A percentile compares a stretch with the other conserved stretches of the same genome.
Conservation (phyloP, 345 rosid species). For the Anastatica hierochuntica region DNA sequence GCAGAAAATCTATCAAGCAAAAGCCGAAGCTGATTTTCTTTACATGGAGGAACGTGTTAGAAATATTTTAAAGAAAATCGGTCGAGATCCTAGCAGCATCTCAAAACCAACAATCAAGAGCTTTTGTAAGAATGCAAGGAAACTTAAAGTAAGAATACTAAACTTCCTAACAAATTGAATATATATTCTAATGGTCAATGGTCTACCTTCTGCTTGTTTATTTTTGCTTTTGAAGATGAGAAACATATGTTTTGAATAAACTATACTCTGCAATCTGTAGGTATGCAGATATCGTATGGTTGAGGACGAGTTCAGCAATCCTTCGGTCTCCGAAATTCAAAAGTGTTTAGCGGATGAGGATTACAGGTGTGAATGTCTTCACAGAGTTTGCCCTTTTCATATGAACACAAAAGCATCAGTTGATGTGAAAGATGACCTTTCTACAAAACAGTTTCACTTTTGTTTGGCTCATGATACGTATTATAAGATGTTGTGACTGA, state of each 20-base stretch:
- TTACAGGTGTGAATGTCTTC: slow-evolving; percentile 44
- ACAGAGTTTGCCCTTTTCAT: neutral
- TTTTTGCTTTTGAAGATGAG: neutral
- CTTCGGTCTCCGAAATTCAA: slow-evolving; percentile 53
- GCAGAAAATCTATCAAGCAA: slow-evolving; percentile 81
- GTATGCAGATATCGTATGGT: slow-evolving; percentile 64
- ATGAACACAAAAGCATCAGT: neutral
- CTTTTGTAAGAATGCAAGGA: slow-evolving; percentile 87
- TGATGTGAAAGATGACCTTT: slow-evolving; percentile 2
- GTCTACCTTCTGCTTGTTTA: neutral
- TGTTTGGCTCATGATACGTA: neutral
- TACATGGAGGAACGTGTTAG: slow-evolving; percentile 55
- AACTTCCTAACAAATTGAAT: neutral
- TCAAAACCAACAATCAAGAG: slow-evolving; percentile 52
- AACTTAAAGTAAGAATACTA: slow-evolving; percentile 55
- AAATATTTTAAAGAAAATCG: slow-evolving; percentile 55
- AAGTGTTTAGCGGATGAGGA: slow-evolving; percentile 78
- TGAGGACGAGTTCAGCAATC: slow-evolving; percentile 80
- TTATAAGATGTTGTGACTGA: neutral
- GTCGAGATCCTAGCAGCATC: slow-evolving; percentile 63
- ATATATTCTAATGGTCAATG: neutral
- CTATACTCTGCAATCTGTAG: slow-evolving; percentile 27
- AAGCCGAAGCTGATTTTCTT: slow-evolving; percentile 89
- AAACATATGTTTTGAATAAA: slow-evolving; percentile 1
- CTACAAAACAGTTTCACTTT: neutral